A percentile compares a stretch with the other conserved stretches of the same genome.
These are phyloP conservation scores for Daedaleopsis nitida DNA, from an alignment of 768 basidiomycete species.

Conservation along the genomic window DNA sequence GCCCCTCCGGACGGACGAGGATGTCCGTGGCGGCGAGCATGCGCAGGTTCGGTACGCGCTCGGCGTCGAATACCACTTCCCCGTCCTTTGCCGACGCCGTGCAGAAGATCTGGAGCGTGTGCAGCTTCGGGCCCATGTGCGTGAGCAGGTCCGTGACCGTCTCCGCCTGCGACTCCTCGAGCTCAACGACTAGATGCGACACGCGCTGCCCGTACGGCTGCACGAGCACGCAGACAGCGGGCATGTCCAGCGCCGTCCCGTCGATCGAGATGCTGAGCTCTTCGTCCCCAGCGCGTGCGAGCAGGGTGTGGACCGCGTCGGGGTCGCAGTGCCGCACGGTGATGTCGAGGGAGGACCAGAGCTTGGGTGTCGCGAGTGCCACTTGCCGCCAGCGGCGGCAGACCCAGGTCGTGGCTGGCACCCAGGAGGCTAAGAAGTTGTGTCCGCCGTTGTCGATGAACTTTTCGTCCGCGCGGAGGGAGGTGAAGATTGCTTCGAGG, in stretches of 20 bases:
- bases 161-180: neutral
- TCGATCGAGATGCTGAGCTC: neutral
- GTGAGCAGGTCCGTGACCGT: neutral
- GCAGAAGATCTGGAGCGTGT: neutral
- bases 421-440: conserved; percentile 4
- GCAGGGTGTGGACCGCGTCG: neutral
- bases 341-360: conserved; percentile 9
- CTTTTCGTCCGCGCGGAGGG: neutral
- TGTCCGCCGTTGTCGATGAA: neutral
- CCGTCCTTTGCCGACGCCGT: neutral
- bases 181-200: neutral
- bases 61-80: neutral
- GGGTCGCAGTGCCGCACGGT: neutral
- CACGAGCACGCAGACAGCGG: neutral
- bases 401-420: conserved; percentile 2
- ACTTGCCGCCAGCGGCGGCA: conserved; percentile 13
- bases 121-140: neutral
- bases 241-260: neutral
- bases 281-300: neutral
- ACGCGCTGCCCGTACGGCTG: neutral
- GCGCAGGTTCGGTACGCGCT: neutral
- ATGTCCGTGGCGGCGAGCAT: neutral
- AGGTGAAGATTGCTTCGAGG: neutral
- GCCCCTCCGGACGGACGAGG: neutral
- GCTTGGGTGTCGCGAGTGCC: conserved; percentile 9